phyloP scores from a whole-genome alignment of 2,329 filamentous ascomycete species.

The Aspergillus sojae region DNA sequence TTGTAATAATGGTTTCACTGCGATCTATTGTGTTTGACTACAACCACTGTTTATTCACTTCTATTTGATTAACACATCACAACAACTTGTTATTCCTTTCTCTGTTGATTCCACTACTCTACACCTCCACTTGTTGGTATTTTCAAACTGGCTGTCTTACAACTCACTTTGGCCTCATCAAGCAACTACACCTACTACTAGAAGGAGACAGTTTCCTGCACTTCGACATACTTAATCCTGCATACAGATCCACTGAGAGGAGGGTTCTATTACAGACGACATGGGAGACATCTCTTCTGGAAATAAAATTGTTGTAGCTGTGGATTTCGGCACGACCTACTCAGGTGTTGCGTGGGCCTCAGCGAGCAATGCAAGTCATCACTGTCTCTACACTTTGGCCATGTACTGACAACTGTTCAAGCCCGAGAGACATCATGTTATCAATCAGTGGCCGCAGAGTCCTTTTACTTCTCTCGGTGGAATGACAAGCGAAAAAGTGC shows the following conservation, averaged over 20 bases:
- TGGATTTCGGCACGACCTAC: slow-evolving; percentile 30
- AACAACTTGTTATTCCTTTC: not conserved
- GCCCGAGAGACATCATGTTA: slow-evolving; percentile 21
- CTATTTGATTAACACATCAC: not conserved
- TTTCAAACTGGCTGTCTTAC: not conserved
- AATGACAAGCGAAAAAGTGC: slow-evolving; percentile 27
- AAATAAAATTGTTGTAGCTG: slow-evolving; percentile 19
- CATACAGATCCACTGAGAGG: not conserved
- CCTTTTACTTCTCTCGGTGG: slow-evolving; percentile 13
- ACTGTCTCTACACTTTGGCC: not conserved
- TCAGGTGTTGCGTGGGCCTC: slow-evolving; percentile 26
- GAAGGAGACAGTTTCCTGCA: not conserved
- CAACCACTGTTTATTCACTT: not conserved
- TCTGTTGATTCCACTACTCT: not conserved
- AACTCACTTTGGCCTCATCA: not conserved
- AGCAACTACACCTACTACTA: not conserved
- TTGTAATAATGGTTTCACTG: not conserved
- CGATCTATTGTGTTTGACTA: not conserved
- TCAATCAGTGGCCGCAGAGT: slow-evolving; percentile 23
- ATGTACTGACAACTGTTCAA: slow-evolving; percentile 5
- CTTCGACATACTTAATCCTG: not conserved
- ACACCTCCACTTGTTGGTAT: not conserved
- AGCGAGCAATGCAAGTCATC: slow-evolving; percentile 19
- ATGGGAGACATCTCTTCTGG: not conserved
- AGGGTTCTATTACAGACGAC: not conserved